Percentiles rank a stretch among this genome's conserved stretches.
phyloP scores from a whole-genome alignment of 202 grass and related monocot genomes.

The Saccharum hybrid region DNA sequence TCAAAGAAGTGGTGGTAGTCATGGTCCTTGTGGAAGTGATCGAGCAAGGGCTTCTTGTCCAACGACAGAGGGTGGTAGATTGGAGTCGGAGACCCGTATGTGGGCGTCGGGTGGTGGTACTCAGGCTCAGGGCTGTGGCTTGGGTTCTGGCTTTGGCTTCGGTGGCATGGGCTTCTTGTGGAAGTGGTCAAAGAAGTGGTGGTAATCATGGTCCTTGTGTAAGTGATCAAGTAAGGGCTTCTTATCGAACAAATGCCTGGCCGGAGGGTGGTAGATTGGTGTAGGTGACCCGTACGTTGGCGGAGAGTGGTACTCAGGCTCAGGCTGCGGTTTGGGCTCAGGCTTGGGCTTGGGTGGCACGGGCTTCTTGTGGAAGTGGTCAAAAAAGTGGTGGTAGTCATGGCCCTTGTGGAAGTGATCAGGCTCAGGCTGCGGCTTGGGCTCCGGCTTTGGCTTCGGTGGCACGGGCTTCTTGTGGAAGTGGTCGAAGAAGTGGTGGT shows the following conservation, averaged over 20 bases:
- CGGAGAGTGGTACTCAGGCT: conserved; percentile 23
- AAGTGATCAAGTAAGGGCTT: neutral
- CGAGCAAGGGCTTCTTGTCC: neutral
- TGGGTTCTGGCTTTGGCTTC: neutral
- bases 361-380: conserved; percentile 46
- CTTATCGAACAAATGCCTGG: neutral
- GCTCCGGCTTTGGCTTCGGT: neutral
- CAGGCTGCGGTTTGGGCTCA: neutral
- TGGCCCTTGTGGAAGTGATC: conserved; percentile 5
- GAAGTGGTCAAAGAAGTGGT: conserved; percentile 16
- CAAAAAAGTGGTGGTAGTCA: neutral
- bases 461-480: conserved; percentile 41
- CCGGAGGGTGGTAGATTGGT: neutral
- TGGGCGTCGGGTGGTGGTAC: neutral
- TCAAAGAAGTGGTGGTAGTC: conserved; percentile 2
- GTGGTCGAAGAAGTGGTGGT: conserved; percentile 1
- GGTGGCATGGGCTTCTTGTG: conserved; percentile 31
- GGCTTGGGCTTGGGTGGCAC: neutral
- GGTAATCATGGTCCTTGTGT: neutral
- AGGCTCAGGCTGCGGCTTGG: neutral
- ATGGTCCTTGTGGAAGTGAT: conserved; percentile 11
- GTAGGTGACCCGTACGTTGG: neutral
- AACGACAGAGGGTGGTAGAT: neutral
- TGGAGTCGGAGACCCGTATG: neutral
- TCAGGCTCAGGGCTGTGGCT: neutral